Conservation (phyloP, 257 asterid species). For the Agastache rugosa region DNA sequence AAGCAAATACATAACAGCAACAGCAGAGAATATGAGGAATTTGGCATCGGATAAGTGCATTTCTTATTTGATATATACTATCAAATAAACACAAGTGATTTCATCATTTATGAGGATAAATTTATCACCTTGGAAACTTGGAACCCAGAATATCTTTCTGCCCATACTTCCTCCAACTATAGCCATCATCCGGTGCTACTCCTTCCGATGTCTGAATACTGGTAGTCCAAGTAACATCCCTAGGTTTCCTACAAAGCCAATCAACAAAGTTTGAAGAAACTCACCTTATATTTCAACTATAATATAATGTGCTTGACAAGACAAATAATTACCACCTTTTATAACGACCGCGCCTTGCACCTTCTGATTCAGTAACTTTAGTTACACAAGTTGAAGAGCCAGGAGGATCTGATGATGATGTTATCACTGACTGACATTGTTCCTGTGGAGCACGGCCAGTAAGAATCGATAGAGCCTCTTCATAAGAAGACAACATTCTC, state of each 20-base stretch:
- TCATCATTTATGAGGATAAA: not conserved
- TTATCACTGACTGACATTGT: constrained; percentile 10
- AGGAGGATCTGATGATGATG: constrained; percentile 15
- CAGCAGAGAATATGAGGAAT: too few relatives aligned
- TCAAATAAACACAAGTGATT: not conserved
- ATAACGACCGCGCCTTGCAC: not conserved
- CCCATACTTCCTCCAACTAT: constrained; percentile 36
- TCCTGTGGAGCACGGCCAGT: constrained; percentile 28
- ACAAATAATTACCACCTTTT: constrained; percentile 24
- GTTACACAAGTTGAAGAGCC: not conserved
- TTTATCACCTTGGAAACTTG: constrained; percentile 36
- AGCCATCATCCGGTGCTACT: constrained; percentile 20
- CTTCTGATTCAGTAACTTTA: not conserved
- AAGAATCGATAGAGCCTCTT: constrained; percentile 39
- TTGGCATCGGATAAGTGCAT: not conserved
- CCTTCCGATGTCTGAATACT: not conserved
- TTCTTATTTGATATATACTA: not conserved
- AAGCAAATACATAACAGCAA: too few relatives aligned
- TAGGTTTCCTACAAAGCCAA: constrained; percentile 30
- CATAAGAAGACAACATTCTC: constrained; percentile 37
- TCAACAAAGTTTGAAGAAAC: constrained; percentile 16
- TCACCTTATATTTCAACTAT: not conserved
- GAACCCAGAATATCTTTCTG: not conserved
- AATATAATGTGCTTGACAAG: not conserved
- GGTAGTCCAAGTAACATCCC: not conserved